Evolutionary conservation across 1,284 basidiomycete species (phyloP), one percentile per base, ranked within the genome.

Genomic region (Boletellus deceptivus): DNA sequence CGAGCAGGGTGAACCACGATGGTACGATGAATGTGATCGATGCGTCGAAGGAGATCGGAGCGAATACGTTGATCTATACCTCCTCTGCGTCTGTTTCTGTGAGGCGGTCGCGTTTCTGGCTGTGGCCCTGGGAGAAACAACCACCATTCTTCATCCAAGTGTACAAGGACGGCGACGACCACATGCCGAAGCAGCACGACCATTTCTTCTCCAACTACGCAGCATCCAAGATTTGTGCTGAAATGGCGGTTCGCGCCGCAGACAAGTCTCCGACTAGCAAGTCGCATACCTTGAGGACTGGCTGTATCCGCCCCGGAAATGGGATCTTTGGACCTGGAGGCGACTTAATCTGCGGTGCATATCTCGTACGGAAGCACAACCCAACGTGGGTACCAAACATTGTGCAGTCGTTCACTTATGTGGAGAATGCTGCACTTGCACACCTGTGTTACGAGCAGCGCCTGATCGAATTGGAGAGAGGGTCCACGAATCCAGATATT

Each of bases 201-300:
- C 69, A 83, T n/a, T 83, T 80, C 62, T 86, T 83, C 67, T 86
- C 84, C 14, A 87, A 87, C 62, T 88, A 88, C 54, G 82, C 84
- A 1, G 75, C 69, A 11, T 80, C 81, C 36, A 88, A 88, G 59
- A 57, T 67, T 16, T 64, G 68, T 10, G 84, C 75, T 0, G 86
- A 88, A 61, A 55, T 59, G 18, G 59, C 75, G n/a, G 82, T 88
- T 3, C 71, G 81, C n/a, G 69, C 63, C 0, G 80, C 82, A 0
- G 77, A 87, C 53, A 70, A 69, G 27, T 67, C 75, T 6, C 54
- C 63, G 1, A 71, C 76, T 1, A 71, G 61, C 13, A 49, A 31
- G 6, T 62, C 50, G 9, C 52, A 65, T 24, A 61, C 72, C 9
- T 61, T 90, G 31, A 74, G 81, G 43, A 89, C 86, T 7, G 87